phyloP scores from a whole-genome alignment of 192 early-diverging fungal species.

The Backusella westeae region DNA sequence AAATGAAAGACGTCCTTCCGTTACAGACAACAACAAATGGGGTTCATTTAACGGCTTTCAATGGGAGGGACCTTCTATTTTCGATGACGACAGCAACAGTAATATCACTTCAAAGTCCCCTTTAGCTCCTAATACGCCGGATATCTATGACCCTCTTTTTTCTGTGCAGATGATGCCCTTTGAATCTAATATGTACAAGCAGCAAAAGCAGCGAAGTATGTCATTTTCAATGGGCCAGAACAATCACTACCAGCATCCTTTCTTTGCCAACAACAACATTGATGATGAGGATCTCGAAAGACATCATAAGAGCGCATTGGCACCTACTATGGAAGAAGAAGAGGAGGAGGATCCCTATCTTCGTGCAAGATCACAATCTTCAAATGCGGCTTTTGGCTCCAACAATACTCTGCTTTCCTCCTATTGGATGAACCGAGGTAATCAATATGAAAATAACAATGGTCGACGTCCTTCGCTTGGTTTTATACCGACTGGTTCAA shows the following conservation, averaged over 20 bases:
- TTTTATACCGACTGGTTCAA: constrained; percentile 3
- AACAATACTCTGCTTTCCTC: neutral
- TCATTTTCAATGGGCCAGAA: constrained; percentile 62
- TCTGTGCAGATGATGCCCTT: neutral
- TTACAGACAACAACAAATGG: neutral
- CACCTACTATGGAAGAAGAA: constrained; percentile 15
- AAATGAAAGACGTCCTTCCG: neutral
- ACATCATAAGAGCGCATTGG: neutral
- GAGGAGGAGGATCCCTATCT: neutral
- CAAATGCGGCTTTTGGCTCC: neutral
- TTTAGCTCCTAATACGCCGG: constrained; percentile 2
- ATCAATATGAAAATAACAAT: neutral
- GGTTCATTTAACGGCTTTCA: neutral
- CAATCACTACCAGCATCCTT: constrained; percentile 10
- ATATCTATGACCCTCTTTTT: neutral
- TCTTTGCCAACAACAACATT: constrained; percentile 32
- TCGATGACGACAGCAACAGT: constrained; percentile 1
- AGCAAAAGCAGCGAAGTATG: constrained; percentile 47
- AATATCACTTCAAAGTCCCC: neutral
- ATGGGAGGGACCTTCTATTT: constrained; percentile 10
- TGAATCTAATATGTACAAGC: neutral
- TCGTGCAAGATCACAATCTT: constrained; percentile 6
- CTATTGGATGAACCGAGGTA: neutral
- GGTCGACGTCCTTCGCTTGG: constrained; percentile 2
- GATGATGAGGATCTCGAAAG: constrained; percentile 13